Conservation (phyloP, 2,329 filamentous ascomycete species). For the Didymella segeticola region DNA sequence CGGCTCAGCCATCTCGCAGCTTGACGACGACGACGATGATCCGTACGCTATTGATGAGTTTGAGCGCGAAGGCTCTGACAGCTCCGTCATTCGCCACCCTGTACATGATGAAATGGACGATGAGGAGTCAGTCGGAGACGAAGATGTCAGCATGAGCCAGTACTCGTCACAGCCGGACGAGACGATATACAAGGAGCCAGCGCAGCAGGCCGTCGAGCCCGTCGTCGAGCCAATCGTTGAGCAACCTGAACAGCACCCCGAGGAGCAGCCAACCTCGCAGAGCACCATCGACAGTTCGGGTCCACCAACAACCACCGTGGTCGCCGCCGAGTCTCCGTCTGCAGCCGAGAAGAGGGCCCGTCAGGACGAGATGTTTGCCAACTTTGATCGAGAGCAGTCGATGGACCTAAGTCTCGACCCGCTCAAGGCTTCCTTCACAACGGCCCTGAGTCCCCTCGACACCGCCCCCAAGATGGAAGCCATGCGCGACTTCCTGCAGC, state of each 20-base stretch:
- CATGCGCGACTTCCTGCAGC: slow-evolving; percentile 47
- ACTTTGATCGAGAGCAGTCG: slow-evolving; percentile 57
- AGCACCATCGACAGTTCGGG: slow-evolving; percentile 51
- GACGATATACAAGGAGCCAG: slow-evolving; percentile 17
- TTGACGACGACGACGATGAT: slow-evolving; percentile 40
- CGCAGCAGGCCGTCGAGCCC: background rate
- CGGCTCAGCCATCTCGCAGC: slow-evolving; percentile 52
- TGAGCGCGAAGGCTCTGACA: slow-evolving; percentile 57
- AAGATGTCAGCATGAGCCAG: slow-evolving; percentile 59
- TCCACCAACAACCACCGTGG: slow-evolving; percentile 56
- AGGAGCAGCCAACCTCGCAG: slow-evolving; percentile 44
- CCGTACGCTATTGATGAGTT: slow-evolving; percentile 37
- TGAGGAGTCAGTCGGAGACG: slow-evolving; percentile 52
- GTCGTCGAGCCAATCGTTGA: background rate
- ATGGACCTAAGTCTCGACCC: slow-evolving; percentile 63
- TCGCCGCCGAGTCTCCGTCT: slow-evolving; percentile 32
- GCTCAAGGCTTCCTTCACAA: slow-evolving; percentile 56
- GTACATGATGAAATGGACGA: slow-evolving; percentile 43
- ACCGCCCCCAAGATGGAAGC: slow-evolving; percentile 47
- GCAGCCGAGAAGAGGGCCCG: slow-evolving; percentile 39
- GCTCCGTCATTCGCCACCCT: slow-evolving; percentile 64
- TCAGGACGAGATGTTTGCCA: slow-evolving; percentile 55
- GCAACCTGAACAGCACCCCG: slow-evolving; percentile 15
- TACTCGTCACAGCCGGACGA: slow-evolving; percentile 58
- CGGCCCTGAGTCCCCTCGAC: slow-evolving; percentile 38